These are phyloP conservation scores for Botrytis hyacinthi DNA, from an alignment of 2,329 filamentous ascomycete genomes.

Conservation along the genomic window DNA sequence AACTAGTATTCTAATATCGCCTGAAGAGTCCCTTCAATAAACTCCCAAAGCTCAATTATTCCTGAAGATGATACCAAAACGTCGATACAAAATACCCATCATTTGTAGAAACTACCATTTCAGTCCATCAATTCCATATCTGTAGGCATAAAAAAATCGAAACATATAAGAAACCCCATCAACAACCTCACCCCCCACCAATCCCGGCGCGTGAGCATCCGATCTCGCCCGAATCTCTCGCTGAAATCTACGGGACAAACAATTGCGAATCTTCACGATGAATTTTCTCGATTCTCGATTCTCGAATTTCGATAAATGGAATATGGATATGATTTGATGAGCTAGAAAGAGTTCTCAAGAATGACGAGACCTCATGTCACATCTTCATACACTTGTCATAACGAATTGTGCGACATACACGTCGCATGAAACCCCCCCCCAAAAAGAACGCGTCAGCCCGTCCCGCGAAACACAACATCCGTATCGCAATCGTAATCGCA, in stretches of 20 bases:
- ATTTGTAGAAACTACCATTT: too few species aligned
- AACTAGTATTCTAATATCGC: too few species aligned
- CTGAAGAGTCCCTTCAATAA: too few species aligned
- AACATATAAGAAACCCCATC: background rate
- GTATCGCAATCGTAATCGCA: too few species aligned
- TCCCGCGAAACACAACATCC: background rate
- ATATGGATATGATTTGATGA: background rate
- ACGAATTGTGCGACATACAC: background rate
- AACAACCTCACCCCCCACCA: background rate
- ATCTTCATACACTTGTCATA: background rate
- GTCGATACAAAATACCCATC: rapidly evolving
- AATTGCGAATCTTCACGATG: background rate
- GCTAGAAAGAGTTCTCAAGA: background rate
- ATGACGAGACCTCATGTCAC: background rate
- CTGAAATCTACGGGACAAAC: background rate
- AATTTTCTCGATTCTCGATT: background rate
- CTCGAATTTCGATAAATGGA: too few species aligned
- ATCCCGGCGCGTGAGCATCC: background rate
- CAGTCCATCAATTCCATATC: too few species aligned
- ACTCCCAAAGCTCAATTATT: too few species aligned
- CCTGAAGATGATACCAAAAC: too few species aligned
- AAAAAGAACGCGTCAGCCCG: too few species aligned
- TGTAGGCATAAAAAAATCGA: too few species aligned
- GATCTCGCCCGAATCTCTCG: background rate
- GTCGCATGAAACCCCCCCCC: background rate